These are phyloP conservation scores for Sugiyamaella chiloensis DNA, from an alignment of 805 yeast genomes.

Conservation along the genomic window DNA sequence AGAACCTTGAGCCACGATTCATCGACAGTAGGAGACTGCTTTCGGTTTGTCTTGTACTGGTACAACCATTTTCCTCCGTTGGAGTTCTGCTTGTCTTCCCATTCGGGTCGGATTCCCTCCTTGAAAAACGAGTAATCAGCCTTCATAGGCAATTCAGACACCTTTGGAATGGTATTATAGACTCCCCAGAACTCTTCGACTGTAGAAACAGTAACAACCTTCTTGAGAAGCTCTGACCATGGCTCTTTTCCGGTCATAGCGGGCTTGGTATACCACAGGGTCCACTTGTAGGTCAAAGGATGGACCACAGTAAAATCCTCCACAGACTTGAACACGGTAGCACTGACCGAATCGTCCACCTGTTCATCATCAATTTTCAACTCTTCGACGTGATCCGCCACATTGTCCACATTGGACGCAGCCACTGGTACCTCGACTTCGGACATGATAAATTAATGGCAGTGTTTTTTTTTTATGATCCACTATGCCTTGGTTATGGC, in stretches of 20 bases:
- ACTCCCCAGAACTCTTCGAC: conserved; percentile 99
- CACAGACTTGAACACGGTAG: conserved; percentile 24
- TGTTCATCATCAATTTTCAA: conserved; percentile 8
- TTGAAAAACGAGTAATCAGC: conserved; percentile 95
- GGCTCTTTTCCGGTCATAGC: conserved; percentile 61
- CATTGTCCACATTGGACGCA: conserved; percentile 28
- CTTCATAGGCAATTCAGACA: conserved; percentile 82
- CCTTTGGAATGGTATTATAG: conserved; percentile 88
- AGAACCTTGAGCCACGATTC: conserved; percentile 76
- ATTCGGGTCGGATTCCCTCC: conserved; percentile 93
- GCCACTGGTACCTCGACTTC: conserved; percentile 29
- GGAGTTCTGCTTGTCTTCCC: conserved; percentile 90
- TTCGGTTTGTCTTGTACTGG: conserved; percentile 35
- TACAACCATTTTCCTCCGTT: conserved; percentile 95
- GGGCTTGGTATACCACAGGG: conserved; percentile 97
- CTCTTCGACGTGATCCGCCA: conserved; percentile 19
- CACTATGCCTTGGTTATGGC: not conserved
- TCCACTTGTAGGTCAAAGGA: conserved; percentile 89
- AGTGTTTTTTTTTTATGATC: too few relatives aligned
- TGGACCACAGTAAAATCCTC: conserved; percentile 67
- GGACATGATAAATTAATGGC: too few relatives aligned
- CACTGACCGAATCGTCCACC: conserved; percentile 11
- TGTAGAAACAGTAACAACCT: conserved; percentile 86
- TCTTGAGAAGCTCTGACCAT: conserved; percentile 90
- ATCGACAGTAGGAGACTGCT: conserved; percentile 56